A percentile compares a stretch with the other conserved stretches of the same genome.
These are phyloP conservation scores for Phialophora chinensis DNA, from an alignment of 2,329 filamentous ascomycete species.

Conservation along the genomic window DNA sequence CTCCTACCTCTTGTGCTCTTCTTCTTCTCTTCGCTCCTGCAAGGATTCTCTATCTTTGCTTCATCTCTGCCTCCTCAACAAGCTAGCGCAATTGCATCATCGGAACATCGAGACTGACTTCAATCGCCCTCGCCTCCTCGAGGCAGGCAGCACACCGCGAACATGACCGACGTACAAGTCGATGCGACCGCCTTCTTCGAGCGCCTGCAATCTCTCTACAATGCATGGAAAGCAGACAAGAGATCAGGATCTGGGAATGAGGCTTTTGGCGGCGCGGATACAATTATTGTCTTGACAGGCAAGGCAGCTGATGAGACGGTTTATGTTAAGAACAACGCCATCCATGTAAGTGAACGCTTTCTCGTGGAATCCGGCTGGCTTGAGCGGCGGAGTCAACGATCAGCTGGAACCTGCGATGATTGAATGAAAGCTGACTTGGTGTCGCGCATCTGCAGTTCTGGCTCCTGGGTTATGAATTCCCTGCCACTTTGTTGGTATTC, in stretches of 20 bases:
- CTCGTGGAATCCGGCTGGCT: not conserved
- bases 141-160: conserved; percentile 37
- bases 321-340: conserved; percentile 94
- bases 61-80: not conserved
- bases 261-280: conserved; percentile 83
- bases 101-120: not conserved
- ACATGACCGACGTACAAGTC: conserved; percentile 83
- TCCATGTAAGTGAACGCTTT: conserved; percentile 73
- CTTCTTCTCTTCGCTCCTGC: no score
- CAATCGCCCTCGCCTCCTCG: conserved; percentile 23
- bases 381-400: not conserved
- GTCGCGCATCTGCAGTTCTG: conserved; percentile 71
- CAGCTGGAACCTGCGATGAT: not conserved
- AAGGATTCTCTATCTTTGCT: not conserved
- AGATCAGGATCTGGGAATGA: conserved; percentile 66
- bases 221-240: conserved; percentile 96
- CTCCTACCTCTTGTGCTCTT: not conserved
- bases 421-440: conserved; percentile 3
- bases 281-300: conserved; percentile 89
- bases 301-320: conserved; percentile 84
- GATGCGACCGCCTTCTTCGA: conserved; percentile 93
- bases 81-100: not conserved
- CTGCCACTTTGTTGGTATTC: conserved; percentile 90
- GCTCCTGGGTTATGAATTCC: conserved; percentile 98
- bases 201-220: conserved; percentile 83